Conservation (phyloP, 768 basidiomycete species). For the Hemileccinum impolitum region DNA sequence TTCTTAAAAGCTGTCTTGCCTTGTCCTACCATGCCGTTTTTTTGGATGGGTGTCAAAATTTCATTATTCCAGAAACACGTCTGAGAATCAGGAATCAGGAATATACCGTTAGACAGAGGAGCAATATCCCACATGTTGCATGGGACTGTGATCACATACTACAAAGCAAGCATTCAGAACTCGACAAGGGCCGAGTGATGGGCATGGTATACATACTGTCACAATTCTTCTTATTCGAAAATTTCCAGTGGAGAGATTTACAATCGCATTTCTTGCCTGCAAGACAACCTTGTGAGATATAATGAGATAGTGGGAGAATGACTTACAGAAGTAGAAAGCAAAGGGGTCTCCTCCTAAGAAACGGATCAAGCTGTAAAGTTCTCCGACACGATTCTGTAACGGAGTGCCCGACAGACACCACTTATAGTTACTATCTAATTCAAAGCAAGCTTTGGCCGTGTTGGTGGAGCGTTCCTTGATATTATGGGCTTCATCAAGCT, state of each 20-base stretch:
- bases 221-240: slow-evolving; percentile 77
- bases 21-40: slow-evolving; percentile 76
- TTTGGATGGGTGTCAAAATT: slow-evolving; percentile 95
- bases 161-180: background rate
- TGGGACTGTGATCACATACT: slow-evolving; percentile 85
- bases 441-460: slow-evolving; percentile 96
- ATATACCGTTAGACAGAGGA: background rate
- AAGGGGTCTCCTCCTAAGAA: slow-evolving; percentile 94
- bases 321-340: slow-evolving; percentile 85
- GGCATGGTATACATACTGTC: slow-evolving; percentile 52
- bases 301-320: background rate
- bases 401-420: slow-evolving; percentile 99
- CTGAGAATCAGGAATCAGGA: slow-evolving; percentile 33
- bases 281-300: background rate
- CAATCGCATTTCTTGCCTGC: slow-evolving; percentile 87
- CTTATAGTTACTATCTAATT: slow-evolving; percentile 70
- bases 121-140: slow-evolving; percentile 62
- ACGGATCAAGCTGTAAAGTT: slow-evolving; percentile 90
- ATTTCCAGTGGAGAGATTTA: slow-evolving; percentile 95
- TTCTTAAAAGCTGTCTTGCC: slow-evolving; percentile 89
- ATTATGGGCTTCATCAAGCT: slow-evolving; percentile 97
- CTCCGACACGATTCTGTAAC: slow-evolving; percentile 97
- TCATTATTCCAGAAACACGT: slow-evolving; percentile 98
- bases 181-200: background rate
- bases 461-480: slow-evolving; percentile 95